These are phyloP conservation scores for Penicillium glabrum DNA, from an alignment of 2,329 filamentous ascomycete species.

Conservation along the genomic window DNA sequence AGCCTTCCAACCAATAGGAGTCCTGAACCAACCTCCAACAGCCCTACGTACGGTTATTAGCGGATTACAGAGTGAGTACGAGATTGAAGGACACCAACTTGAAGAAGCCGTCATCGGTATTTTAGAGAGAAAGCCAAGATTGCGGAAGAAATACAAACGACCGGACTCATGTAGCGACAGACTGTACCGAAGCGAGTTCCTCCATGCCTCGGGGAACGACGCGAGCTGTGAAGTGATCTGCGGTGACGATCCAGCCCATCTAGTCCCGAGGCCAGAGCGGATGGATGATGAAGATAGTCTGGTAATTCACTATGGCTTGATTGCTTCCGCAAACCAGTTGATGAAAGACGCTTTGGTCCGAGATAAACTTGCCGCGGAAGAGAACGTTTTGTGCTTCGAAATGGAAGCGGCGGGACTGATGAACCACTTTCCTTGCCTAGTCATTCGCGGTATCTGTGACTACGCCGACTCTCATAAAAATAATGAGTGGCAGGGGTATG, in stretches of 20 bases:
- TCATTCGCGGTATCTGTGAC: conserved; percentile 28
- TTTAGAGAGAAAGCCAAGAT: not conserved
- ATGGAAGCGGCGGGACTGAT: conserved; percentile 13
- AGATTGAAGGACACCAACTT: not conserved
- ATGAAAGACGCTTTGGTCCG: conserved; percentile 19
- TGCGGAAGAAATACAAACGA: not conserved
- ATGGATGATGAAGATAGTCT: not conserved
- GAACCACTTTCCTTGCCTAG: conserved; percentile 21
- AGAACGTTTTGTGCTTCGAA: conserved; percentile 19
- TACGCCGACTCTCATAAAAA: conserved; percentile 9
- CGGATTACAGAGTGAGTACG: not conserved
- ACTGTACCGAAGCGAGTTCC: not conserved
- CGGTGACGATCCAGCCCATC: not conserved
- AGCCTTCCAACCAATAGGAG: not conserved
- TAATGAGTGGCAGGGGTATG: too few relatives aligned
- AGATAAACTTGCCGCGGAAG: conserved; percentile 7
- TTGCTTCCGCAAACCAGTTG: conserved; percentile 21
- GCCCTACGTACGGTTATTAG: not conserved
- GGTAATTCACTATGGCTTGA: conserved; percentile 22
- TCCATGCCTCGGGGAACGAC: not conserved
- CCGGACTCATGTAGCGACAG: not conserved
- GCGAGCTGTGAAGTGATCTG: not conserved
- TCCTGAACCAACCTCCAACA: not conserved
- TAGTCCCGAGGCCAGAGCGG: not conserved
- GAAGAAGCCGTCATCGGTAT: not conserved